Conservation (phyloP, 1,139 yeast species). For the Candida sanyaensis region DNA sequence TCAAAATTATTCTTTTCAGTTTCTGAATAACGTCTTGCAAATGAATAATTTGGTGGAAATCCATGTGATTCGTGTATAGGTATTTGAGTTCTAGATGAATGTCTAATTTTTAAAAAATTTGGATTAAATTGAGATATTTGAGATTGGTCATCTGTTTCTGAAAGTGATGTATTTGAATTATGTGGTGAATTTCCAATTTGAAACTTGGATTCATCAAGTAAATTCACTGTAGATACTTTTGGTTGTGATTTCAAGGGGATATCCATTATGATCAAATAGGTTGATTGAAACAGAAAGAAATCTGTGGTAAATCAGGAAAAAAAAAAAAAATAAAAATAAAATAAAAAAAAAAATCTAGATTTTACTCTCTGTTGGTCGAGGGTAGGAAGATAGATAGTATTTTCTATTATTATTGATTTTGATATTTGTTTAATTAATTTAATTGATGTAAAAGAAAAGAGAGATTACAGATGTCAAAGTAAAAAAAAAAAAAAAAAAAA, state of each 20-base stretch:
- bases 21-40: slow-evolving; percentile 56
- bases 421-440: neutral
- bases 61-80: neutral
- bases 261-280: slow-evolving; percentile 28
- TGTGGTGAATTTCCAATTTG: slow-evolving; percentile 6
- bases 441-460: neutral
- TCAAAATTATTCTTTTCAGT: slow-evolving; percentile 56
- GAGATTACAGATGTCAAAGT: neutral
- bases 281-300: neutral
- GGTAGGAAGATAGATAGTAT: too few species aligned
- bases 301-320: neutral
- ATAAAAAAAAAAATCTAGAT: neutral
- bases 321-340: neutral
- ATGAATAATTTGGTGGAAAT: slow-evolving; percentile 19
- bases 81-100: neutral
- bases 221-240: slow-evolving; percentile 40
- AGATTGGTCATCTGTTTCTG: slow-evolving; percentile 1
- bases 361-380: too few species aligned
- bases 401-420: neutral
- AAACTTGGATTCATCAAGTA: slow-evolving; percentile 31
- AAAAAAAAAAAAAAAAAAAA: neutral
- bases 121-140: slow-evolving; percentile 1
- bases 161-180: neutral
- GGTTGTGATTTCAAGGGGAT: slow-evolving; percentile 47
- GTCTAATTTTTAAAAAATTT: slow-evolving; percentile 1